A percentile compares a stretch with the other conserved stretches of the same genome.
These are phyloP conservation scores for Stachybotrys elegans DNA, from an alignment of 2,329 filamentous ascomycete species.

Conservation along the genomic window DNA sequence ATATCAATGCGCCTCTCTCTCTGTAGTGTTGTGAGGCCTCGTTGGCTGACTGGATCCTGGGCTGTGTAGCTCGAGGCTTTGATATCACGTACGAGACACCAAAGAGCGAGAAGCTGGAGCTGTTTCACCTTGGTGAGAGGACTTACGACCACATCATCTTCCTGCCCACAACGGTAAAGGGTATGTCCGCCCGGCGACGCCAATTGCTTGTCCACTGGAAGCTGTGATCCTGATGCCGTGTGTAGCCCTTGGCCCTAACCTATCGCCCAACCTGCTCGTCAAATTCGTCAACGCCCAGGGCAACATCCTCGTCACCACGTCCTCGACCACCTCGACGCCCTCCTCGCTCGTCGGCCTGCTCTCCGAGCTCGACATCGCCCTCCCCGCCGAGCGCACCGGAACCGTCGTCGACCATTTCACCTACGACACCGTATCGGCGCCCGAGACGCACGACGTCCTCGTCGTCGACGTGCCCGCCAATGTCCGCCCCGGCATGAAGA, in stretches of 20 bases:
- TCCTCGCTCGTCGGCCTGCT: slow-evolving; percentile 73
- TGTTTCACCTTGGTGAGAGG: slow-evolving; percentile 84
- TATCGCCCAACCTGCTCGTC: slow-evolving; percentile 81
- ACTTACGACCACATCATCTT: slow-evolving; percentile 88
- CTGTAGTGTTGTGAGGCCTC: not conserved
- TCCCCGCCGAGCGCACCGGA: slow-evolving; percentile 80
- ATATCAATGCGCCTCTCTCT: not conserved
- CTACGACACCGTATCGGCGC: slow-evolving; percentile 71
- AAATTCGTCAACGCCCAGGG: slow-evolving; percentile 89
- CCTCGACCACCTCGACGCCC: slow-evolving; percentile 64
- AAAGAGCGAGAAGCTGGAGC: slow-evolving; percentile 68
- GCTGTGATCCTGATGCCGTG: slow-evolving; percentile 5
- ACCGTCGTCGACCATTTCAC: slow-evolving; percentile 94
- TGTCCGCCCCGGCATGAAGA: slow-evolving; percentile 64
- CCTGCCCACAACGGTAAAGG: slow-evolving; percentile 86
- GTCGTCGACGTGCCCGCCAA: slow-evolving; percentile 65
- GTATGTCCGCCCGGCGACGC: slow-evolving; percentile 37
- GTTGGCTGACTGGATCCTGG: slow-evolving; percentile 15
- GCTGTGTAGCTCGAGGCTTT: slow-evolving; percentile 71
- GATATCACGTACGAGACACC: slow-evolving; percentile 76
- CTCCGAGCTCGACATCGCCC: slow-evolving; percentile 79
- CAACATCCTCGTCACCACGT: slow-evolving; percentile 84
- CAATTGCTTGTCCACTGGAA: slow-evolving; percentile 3
- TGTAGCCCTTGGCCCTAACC: slow-evolving; percentile 75
- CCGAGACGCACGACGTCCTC: slow-evolving; percentile 84